A percentile compares a stretch with the other conserved stretches of the same genome.
Conservation (phyloP, 1,284 basidiomycete genomes). For the Acaromyces ingoldii region DNA sequence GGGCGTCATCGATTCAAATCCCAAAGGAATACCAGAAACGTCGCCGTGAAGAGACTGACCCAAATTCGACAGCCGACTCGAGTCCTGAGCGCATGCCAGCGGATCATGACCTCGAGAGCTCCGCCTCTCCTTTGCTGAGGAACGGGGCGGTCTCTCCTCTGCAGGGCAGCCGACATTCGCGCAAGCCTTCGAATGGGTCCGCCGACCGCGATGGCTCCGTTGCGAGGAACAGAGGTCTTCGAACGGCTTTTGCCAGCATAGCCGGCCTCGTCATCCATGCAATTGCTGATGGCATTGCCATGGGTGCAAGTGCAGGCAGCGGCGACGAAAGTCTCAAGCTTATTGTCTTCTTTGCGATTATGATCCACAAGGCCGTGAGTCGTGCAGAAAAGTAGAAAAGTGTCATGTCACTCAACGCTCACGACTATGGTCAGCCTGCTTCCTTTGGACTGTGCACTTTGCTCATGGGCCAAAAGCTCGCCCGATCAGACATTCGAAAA, state of each 20-base stretch:
- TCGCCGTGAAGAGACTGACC: no score
- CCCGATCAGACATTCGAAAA: conserved; percentile 25
- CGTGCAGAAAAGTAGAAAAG: neutral
- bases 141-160: no score
- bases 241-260: conserved; percentile 31
- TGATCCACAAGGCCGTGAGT: conserved; percentile 46
- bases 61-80: no score
- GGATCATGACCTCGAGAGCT: neutral
- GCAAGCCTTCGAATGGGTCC: neutral
- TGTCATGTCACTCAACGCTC: no score
- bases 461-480: conserved; percentile 35
- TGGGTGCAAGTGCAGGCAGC: conserved; percentile 40
- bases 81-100: conserved; percentile 1
- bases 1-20: neutral
- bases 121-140: no score
- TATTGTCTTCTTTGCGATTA: conserved; percentile 45
- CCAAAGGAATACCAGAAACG: neutral
- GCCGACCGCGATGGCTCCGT: neutral
- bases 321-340: conserved; percentile 34
- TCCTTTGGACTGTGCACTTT: conserved; percentile 45
- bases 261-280: conserved; percentile 46
- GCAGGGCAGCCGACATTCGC: no score
- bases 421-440: conserved; percentile 29
- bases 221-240: conserved; percentile 5
- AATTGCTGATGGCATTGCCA: conserved; percentile 44